Evolutionary conservation across 2,329 filamentous ascomycete genomes (phyloP), one percentile per base, ranked within the genome.

Genomic region (Thelonectria discophora): DNA sequence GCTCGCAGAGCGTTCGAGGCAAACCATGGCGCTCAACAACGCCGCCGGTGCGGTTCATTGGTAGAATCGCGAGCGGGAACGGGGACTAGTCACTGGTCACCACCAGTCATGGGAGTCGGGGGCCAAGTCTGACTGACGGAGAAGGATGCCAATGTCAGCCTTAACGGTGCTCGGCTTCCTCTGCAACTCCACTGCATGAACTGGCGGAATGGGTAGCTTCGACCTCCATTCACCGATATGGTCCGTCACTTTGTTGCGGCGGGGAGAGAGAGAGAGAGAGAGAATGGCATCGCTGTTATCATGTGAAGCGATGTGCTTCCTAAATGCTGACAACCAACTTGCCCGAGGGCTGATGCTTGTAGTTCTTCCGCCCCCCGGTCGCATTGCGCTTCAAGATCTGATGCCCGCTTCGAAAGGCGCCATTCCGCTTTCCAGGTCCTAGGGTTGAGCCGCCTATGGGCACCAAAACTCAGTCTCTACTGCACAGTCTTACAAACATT

Each of bases 401-500:
- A 50, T 68, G 45, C 55, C 53, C 47, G 45, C 64, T 70, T 61
- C 68, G 62, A 63, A n/a, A n/a, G 65, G 65, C 65, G 69, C 66
- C 66, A 57, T 67, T 61, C 65, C 9, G 57, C 65, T 69, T 72
- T 73, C 62, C 61, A 70, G 60, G 55, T 66, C 67, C 60, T 63
- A 69, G 58, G 64, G 65, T 65, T 66, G 59, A 65, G 61, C 68
- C 65, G 62, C 65, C 59, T 63, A 65, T 61, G 58, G 50, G 55
- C 60, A 55, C 55, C 66, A 59, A 37, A 55, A 62, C 3, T 60
- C 63, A 49, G 60, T 59, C 67, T 69, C 64, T 72, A 73, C 67
- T 73, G 62, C 72, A 73, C 72, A 73, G 68, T 69, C 68, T 69
- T 65, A 67, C 64, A 67, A 49, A 57, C 61, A 72, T 68, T 67